These are phyloP conservation scores for Trichoderma sp. DNA, from an alignment of 2,329 filamentous ascomycete species.

Conservation along the genomic window DNA sequence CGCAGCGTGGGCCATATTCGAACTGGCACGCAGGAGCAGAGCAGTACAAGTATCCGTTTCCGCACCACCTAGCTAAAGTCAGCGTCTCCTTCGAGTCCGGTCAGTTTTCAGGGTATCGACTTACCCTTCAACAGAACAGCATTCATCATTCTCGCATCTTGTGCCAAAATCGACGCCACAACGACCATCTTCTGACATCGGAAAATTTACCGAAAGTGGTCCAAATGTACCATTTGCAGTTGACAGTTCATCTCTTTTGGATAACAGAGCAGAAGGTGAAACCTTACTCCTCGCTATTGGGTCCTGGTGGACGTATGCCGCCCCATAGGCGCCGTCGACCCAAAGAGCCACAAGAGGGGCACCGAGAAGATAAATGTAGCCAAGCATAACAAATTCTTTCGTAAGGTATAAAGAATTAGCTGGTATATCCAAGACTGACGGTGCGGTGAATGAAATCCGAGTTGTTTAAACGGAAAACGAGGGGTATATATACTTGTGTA, in stretches of 20 bases:
- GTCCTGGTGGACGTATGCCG: not conserved
- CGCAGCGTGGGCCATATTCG: constrained; percentile 58
- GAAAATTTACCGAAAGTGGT: constrained; percentile 20
- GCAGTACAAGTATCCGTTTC: constrained; percentile 54
- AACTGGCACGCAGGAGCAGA: constrained; percentile 60
- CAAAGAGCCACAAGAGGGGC: not conserved
- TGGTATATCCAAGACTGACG: not conserved
- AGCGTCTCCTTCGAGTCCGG: too few species aligned
- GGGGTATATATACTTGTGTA: not conserved
- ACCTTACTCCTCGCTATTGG: not conserved
- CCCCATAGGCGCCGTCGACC: not conserved
- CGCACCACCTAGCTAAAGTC: constrained; percentile 47
- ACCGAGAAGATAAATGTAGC: not conserved
- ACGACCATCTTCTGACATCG: constrained; percentile 38
- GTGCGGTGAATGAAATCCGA: not conserved
- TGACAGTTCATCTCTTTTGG: not conserved
- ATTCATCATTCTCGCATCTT: constrained; percentile 35
- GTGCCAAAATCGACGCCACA: constrained; percentile 38
- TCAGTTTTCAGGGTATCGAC: constrained; percentile 1
- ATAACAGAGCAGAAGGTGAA: not conserved
- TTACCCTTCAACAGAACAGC: constrained; percentile 44
- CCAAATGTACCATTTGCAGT: not conserved
- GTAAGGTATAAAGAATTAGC: not conserved
- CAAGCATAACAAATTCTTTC: not conserved
- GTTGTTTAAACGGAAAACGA: not conserved